Percentiles rank a stretch among this genome's conserved stretches.
phyloP scores from a whole-genome alignment of 2,329 filamentous ascomycete genomes.

The Colletotrichum viniferum region DNA sequence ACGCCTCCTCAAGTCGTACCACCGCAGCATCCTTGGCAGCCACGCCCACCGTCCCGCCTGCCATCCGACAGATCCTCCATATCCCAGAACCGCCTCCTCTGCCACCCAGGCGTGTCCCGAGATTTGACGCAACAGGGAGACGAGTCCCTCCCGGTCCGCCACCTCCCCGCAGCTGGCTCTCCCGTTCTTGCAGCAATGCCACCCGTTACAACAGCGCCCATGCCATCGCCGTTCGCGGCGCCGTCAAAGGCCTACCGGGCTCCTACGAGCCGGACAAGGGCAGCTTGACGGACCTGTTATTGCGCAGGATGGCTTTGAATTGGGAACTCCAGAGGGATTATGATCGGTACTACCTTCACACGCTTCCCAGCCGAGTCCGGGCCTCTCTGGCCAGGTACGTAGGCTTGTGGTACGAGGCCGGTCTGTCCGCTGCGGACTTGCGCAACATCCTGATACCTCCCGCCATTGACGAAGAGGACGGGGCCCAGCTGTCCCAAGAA shows the following conservation, averaged over 20 bases:
- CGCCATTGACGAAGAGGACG: conserved; percentile 29
- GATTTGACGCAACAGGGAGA: conserved; percentile 51
- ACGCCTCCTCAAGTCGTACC: conserved; percentile 22
- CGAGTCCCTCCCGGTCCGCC: conserved; percentile 63
- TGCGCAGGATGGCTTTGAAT: conserved; percentile 55
- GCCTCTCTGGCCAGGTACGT: conserved; percentile 57
- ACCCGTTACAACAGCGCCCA: background rate
- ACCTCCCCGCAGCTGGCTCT: conserved; percentile 62
- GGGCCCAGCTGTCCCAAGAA: conserved; percentile 23
- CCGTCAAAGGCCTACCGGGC: conserved; percentile 44
- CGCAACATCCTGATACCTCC: conserved; percentile 47
- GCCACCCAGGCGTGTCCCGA: conserved; percentile 47
- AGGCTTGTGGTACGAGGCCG: conserved; percentile 45
- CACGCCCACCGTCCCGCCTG: conserved; percentile 53
- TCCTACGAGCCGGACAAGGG: conserved; percentile 45
- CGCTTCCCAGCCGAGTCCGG: conserved; percentile 58
- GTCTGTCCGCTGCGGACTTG: conserved; percentile 56
- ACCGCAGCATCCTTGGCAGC: background rate
- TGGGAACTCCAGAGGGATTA: conserved; percentile 62
- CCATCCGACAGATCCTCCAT: conserved; percentile 62
- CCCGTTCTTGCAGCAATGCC: conserved; percentile 28
- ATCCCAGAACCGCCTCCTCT: conserved; percentile 62
- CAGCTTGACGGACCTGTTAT: conserved; percentile 56
- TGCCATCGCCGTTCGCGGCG: background rate
- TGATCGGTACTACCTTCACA: conserved; percentile 61